Conservation (phyloP, 345 rosid species). For the Pistacia integerrima region DNA sequence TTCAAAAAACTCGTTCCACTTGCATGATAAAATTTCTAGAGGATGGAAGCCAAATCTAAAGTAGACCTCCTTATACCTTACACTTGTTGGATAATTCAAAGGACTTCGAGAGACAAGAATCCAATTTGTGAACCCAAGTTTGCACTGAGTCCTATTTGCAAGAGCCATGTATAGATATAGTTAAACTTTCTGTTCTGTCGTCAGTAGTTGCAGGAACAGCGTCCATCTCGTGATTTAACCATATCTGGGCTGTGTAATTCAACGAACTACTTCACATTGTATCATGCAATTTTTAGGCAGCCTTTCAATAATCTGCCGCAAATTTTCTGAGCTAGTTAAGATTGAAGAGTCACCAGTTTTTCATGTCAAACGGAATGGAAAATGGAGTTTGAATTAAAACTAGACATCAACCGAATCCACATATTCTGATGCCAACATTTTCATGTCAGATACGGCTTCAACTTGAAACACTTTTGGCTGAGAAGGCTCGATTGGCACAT, state of each 20-base stretch:
- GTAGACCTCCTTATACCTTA: neutral
- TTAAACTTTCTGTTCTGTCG: neutral
- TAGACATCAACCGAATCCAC: neutral
- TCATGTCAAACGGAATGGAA: neutral
- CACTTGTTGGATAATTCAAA: neutral
- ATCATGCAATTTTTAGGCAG: neutral
- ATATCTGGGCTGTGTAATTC: neutral
- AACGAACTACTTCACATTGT: neutral
- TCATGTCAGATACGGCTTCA: slow-evolving; percentile 75
- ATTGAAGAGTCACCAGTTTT: neutral
- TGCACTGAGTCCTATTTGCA: neutral
- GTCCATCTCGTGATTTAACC: neutral
- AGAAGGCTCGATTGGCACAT: slow-evolving; percentile 95
- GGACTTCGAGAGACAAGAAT: neutral
- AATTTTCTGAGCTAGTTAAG: neutral
- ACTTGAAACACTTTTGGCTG: slow-evolving; percentile 84
- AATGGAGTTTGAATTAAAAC: neutral
- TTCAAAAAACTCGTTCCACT: too few relatives aligned
- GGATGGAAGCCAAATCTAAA: neutral
- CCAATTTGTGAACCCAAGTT: neutral
- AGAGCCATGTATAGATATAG: neutral
- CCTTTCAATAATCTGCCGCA: neutral
- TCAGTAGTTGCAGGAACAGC: neutral
- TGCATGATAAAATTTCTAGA: neutral
- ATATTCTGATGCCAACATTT: slow-evolving; percentile 13